phyloP scores from a whole-genome alignment of 768 basidiomycete genomes.

The Crepidotus variabilis region DNA sequence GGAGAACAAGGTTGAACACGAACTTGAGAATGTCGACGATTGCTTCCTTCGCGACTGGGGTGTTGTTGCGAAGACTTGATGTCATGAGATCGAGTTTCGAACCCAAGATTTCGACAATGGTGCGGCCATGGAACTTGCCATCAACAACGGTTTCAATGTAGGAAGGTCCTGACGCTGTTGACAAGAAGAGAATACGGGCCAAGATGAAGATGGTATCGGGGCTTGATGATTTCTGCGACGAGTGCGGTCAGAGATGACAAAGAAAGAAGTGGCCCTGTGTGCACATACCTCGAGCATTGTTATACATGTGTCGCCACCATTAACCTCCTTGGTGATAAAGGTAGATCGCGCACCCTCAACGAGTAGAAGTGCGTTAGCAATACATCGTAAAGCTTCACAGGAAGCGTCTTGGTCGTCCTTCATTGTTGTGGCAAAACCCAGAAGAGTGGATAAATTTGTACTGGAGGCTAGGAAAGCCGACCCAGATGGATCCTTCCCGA shows the following conservation, averaged over 20 bases:
- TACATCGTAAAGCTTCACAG: constrained; percentile 67
- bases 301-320: constrained; percentile 56
- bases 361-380: constrained; percentile 78
- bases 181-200: constrained; percentile 74
- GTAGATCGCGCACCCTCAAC: constrained; percentile 57
- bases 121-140: constrained; percentile 50
- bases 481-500: constrained; percentile 68
- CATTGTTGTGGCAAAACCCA: constrained; percentile 46
- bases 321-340: constrained; percentile 54
- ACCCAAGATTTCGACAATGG: constrained; percentile 60
- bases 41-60: constrained; percentile 63
- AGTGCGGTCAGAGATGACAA: constrained; percentile 2
- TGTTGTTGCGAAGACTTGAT: constrained; percentile 42
- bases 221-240: constrained; percentile 50
- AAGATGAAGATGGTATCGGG: constrained; percentile 71
- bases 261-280: background rate
- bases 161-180: constrained; percentile 49
- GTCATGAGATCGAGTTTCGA: constrained; percentile 58
- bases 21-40: constrained; percentile 83
- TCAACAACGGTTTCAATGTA: constrained; percentile 65
- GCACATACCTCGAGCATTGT: constrained; percentile 54
- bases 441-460: constrained; percentile 53
- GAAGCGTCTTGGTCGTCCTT: constrained; percentile 58
- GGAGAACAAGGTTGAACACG: constrained; percentile 73
- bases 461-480: constrained; percentile 56